phyloP scores from a whole-genome alignment of 192 early-diverging fungal genomes.

The Coemansia sp. region DNA sequence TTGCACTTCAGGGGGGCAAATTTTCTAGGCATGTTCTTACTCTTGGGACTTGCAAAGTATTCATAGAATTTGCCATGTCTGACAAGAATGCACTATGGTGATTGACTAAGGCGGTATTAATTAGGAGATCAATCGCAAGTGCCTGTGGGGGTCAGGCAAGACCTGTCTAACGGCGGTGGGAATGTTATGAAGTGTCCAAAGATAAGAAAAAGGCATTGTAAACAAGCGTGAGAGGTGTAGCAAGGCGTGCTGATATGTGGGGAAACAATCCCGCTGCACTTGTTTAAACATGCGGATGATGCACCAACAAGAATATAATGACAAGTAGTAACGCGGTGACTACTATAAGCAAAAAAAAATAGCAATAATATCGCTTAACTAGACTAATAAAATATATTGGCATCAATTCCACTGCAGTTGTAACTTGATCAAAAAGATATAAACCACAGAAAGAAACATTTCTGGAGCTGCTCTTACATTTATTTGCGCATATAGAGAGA shows the following conservation, averaged over 20 bases:
- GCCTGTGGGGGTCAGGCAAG: background rate
- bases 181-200: background rate
- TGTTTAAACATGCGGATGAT: background rate
- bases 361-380: background rate
- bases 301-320: background rate
- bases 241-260: too few species aligned
- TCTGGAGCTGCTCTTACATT: background rate
- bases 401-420: background rate
- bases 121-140: background rate
- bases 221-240: background rate
- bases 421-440: background rate
- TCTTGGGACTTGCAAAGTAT: background rate
- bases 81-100: background rate
- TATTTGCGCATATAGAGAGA: too few species aligned
- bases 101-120: background rate
- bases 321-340: background rate
- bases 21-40: background rate
- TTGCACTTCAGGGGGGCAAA: background rate
- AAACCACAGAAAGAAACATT: background rate
- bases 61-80: background rate
- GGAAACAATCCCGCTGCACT: background rate
- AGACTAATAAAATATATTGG: background rate
- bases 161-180: background rate
- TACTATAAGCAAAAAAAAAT: background rate
- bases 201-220: background rate